Percentiles rank a stretch among this genome's conserved stretches.
phyloP scores from a whole-genome alignment of 306 rosid genomes.

The Cicer yamashitae region DNA sequence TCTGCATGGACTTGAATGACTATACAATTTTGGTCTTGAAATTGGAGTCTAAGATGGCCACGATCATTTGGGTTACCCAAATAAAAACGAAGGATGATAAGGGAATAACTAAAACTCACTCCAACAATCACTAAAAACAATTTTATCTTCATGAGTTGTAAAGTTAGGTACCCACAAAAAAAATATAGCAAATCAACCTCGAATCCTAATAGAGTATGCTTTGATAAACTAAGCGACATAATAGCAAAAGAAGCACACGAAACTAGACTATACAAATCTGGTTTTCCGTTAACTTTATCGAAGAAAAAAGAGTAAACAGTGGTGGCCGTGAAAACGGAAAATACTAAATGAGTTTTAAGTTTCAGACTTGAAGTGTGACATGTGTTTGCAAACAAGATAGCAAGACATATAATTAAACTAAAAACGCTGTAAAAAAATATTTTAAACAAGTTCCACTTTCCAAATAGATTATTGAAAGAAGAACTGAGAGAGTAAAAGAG shows the following conservation, averaged over 20 bases:
- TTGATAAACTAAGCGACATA: conserved; percentile 26
- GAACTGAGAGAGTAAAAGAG: not conserved
- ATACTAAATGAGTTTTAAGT: not conserved
- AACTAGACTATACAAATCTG: conserved; percentile 27
- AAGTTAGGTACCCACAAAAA: conserved; percentile 14
- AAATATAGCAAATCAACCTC: conserved; percentile 28
- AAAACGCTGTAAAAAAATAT: not conserved
- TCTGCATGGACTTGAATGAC: not conserved
- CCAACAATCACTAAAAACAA: conserved; percentile 12
- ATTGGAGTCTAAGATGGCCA: not conserved
- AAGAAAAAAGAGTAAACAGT: not conserved
- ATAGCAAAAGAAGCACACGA: conserved; percentile 35
- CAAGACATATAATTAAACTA: not conserved
- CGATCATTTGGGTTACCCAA: not conserved
- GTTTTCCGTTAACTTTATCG: conserved; percentile 1
- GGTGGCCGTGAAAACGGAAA: not conserved
- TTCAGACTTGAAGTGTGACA: not conserved
- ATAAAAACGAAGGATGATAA: conserved; percentile 1
- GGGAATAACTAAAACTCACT: conserved; percentile 14
- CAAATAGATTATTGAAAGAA: conserved; percentile 19
- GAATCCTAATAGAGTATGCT: conserved; percentile 13
- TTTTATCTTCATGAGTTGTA: conserved; percentile 36
- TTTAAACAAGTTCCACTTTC: not conserved
- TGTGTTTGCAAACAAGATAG: not conserved
- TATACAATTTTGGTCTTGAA: not conserved